Conservation (phyloP, 2,329 filamentous ascomycete species). For the Amesomyces nigricolor region DNA sequence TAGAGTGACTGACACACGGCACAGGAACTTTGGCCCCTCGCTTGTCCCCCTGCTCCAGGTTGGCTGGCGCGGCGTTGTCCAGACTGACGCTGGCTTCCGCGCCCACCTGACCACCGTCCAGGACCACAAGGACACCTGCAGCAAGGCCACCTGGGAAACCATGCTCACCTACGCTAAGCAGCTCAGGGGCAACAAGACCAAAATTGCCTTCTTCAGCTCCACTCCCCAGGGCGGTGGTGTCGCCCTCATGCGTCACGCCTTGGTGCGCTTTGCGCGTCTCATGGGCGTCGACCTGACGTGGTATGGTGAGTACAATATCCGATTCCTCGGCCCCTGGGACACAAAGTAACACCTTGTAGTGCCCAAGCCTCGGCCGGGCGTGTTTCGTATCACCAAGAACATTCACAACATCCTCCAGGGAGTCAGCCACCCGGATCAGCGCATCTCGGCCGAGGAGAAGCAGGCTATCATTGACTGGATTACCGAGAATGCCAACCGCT, state of each 20-base stretch:
- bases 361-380: conserved; percentile 70
- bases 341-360: conserved; percentile 40
- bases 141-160: conserved; percentile 57
- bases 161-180: conserved; percentile 58
- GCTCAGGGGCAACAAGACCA: conserved; percentile 58
- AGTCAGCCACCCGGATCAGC: conserved; percentile 59
- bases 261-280: conserved; percentile 64
- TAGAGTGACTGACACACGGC: conserved; percentile 12
- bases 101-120: conserved; percentile 53
- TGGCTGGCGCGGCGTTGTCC: conserved; percentile 61
- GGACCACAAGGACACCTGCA: conserved; percentile 57
- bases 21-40: conserved; percentile 65
- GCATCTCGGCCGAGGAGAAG: conserved; percentile 59
- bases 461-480: conserved; percentile 65
- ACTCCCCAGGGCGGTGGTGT: conserved; percentile 81
- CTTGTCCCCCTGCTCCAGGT: conserved; percentile 63
- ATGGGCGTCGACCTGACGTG: conserved; percentile 66
- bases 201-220: conserved; percentile 72
- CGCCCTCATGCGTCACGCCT: conserved; percentile 72
- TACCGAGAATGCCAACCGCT: conserved; percentile 64
- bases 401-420: conserved; percentile 87
- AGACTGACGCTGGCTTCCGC: conserved; percentile 62
- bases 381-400: conserved; percentile 80
- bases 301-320: conserved; percentile 49
- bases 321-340: neutral